Base-by-base conservation (phyloP, 495 filamentous ascomycete species). In the Ascodesmis nigricans region DNA sequence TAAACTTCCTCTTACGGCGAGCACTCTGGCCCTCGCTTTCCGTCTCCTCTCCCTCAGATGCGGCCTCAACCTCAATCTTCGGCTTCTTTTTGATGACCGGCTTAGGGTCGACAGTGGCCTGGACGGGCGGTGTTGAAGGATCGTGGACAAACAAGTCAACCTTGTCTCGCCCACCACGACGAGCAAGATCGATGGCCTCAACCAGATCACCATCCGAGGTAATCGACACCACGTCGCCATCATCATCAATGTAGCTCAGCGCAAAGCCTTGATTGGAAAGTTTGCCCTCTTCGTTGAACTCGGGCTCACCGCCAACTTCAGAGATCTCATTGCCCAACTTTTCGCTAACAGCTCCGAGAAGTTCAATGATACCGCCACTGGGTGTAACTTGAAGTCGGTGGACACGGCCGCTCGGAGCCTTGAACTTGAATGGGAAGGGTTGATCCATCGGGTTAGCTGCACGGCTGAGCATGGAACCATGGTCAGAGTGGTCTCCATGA, bases 341-440 rank as follows among this genome's bases (percentile, higher is more conserved):
- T 21, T 73, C 68, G 9, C 68, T 68, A 2, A 99, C 81, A 38
- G 64, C 71, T 17, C 65, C 56, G 21, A 95, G 73, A 23, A 99
- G 68, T 28, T 87, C 75, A 23, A 62, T 69, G 39, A 99, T 68
- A 36, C 87, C 87, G 29, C 74, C 67, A 25, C 74, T 65, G 7
- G 81, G 73, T 40, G 72, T 58, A 3, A 93, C 73, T 49, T 92
- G 87, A 5, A 95, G 61, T 24, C 90, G 71, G 55, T 95, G 90
- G 17, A 95, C 82, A 25, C 87, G 77, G 26, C 90, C 87, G 53
- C 79, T 87, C 10, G 90, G 87, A 3, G 87, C 83, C 60, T 99
- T 95, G 67, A 99, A 99, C 55, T 99, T 99, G 71, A 99, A 95
- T 16, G 83, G 68, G 58, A 95, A 99, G 0, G 87, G 78, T 7